phyloP scores from a whole-genome alignment of 73 alveolate species.

The Paramecium tetraurelia region DNA sequence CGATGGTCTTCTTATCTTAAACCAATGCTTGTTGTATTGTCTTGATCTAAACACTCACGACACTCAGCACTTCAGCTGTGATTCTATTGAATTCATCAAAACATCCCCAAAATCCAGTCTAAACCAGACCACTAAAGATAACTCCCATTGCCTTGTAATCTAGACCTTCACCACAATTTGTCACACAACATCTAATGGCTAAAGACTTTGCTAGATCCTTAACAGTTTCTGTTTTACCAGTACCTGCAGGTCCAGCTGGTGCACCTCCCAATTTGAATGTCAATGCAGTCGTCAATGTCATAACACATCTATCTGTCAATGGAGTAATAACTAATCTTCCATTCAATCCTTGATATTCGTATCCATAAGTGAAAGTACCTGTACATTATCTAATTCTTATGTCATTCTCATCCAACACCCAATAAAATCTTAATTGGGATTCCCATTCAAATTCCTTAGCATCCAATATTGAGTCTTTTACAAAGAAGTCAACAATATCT shows the following conservation, averaged over 20 bases:
- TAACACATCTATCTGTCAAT: conserved; percentile 98
- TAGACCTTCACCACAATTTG: conserved; percentile 98
- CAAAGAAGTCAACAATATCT: conserved; percentile 96
- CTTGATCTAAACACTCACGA: conserved; percentile 97
- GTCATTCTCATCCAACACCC: conserved; percentile 97
- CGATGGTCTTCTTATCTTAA: conserved; percentile 85
- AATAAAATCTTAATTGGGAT: conserved; percentile 97
- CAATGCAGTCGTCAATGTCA: conserved; percentile 99
- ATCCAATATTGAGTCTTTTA: conserved; percentile 95
- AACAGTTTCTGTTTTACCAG: conserved; percentile 98
- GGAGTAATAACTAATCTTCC: conserved; percentile 99
- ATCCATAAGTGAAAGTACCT: conserved; percentile 86
- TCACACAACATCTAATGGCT: conserved; percentile 97
- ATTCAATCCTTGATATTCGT: conserved; percentile 95
- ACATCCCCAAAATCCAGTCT: conserved; percentile 99
- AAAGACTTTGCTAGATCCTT: conserved; percentile 98
- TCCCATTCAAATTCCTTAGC: conserved; percentile 99
- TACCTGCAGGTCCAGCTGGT: conserved; percentile 99
- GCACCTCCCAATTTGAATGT: conserved; percentile 97
- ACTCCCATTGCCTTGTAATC: conserved; percentile 98
- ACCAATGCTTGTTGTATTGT: conserved; percentile 92
- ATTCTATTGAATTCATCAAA: conserved; percentile 99
- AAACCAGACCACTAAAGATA: conserved; percentile 96
- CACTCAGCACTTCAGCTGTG: conserved; percentile 99
- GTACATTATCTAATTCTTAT: conserved; percentile 95